Evolutionary conservation across 345 rosid genomes (phyloP).

Genomic region (Citrus cavaleriei): DNA sequence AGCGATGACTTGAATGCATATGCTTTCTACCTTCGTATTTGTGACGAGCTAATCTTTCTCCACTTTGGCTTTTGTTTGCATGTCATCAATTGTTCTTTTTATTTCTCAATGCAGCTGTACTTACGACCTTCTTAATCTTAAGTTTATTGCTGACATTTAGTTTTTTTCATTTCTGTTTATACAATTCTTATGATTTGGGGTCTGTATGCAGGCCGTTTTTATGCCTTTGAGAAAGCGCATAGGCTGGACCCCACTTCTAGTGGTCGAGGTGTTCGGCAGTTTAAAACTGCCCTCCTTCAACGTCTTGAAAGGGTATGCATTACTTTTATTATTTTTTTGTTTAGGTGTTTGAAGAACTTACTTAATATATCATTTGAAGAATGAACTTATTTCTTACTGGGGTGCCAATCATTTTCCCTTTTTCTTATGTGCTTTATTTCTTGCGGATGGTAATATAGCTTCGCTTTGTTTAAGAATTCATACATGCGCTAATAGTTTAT

Average conservation of each 20-base stretch:
- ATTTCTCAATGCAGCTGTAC: not conserved
- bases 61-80: not conserved
- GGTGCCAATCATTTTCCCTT: not conserved
- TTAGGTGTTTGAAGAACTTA: not conserved
- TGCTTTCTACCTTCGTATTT: not conserved
- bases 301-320: slow-evolving; percentile 86
- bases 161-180: not conserved
- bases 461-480: not conserved
- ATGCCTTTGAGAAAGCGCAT: slow-evolving; percentile 98
- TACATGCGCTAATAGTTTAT: not conserved
- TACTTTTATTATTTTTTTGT: not conserved
- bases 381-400: not conserved
- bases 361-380: not conserved
- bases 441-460: not conserved
- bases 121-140: not conserved
- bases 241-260: slow-evolving; percentile 95
- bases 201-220: slow-evolving; percentile 72
- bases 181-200: not conserved
- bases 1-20: not conserved
- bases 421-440: not conserved
- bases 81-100: not conserved
- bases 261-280: slow-evolving; percentile 99
- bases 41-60: not conserved
- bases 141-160: not conserved
- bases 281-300: slow-evolving; percentile 97